Evolutionary conservation across 176 grass and related monocot species (phyloP), one percentile per base, ranked within the genome.

Genomic region (Cocos nucifera): DNA sequence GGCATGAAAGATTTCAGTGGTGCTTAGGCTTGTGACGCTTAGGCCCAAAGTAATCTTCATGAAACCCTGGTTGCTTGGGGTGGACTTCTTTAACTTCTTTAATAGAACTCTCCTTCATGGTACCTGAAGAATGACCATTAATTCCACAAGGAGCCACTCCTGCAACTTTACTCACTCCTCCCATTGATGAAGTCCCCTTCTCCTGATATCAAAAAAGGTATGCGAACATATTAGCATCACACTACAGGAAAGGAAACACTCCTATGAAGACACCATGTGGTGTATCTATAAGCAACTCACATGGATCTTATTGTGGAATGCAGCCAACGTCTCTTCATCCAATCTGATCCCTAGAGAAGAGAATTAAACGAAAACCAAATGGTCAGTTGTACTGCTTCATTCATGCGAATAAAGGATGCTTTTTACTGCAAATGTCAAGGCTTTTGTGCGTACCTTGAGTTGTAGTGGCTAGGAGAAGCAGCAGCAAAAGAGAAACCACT

Each of bases 31-130:
- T 22, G 57, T 82, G 73, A 59, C 67, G 62, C 49, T 59, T 70
- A 39, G 67, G 70, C 55, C 70, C 64, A 64, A 68, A 89, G 62
- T 84, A 84, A 81, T 89, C 81, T 54, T 89, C 86, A 74, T 89
- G 80, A 71, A 89, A 84, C 66, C 50, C 74, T 48, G 77, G 77
- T 16, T 61, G 66, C 25, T 50, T 66, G 53, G 74, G 74, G 24
- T 62, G 64, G 69, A 57, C 61, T 14, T 78, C 65, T 53, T 18
- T 80, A 80, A 66, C 73, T 75, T 74, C 51, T 49, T 4, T 71
- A 65, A 58, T 25, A 60, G 68, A 15, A 56, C 15, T 79, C 68
- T 70, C 50, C 75, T 76, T 69, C 70, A 22, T 53, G 51, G 71
- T 89, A 85, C 85, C 82, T 80, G 79, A 75, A 70, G 78, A 84